Conservation (phyloP, 257 asterid genomes). For the Anisodus acutangulus region DNA sequence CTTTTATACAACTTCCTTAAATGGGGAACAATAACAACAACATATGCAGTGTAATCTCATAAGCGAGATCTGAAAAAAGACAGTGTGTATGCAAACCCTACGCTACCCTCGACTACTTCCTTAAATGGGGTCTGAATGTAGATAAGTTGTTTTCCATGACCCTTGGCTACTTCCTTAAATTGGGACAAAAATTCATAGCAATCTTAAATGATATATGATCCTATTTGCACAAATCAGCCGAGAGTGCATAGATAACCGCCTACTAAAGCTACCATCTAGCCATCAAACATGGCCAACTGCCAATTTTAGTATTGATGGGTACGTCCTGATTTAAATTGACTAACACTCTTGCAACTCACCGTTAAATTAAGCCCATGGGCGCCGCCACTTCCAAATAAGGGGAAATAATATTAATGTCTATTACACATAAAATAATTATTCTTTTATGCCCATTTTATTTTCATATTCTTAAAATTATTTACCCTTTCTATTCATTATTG, state of each 20-base stretch:
- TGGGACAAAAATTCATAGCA: not conserved
- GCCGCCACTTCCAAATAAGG: constrained; percentile 5
- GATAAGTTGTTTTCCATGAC: too few relatives aligned
- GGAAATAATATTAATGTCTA: too few relatives aligned
- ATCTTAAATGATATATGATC: not conserved
- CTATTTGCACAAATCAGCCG: not conserved
- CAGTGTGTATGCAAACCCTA: too few relatives aligned
- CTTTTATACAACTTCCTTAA: not conserved
- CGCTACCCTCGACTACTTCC: too few relatives aligned
- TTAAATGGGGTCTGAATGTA: too few relatives aligned
- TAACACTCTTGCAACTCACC: constrained; percentile 19
- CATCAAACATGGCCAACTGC: not conserved
- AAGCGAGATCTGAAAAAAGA: too few relatives aligned
- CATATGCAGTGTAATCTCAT: too few relatives aligned
- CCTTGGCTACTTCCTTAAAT: not conserved
- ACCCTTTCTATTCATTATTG: too few relatives aligned
- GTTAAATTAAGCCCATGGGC: constrained; percentile 29
- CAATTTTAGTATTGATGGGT: not conserved
- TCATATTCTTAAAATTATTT: too few relatives aligned
- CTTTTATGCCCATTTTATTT: too few relatives aligned
- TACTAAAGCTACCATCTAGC: not conserved
- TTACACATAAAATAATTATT: too few relatives aligned
- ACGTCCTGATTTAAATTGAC: not conserved
- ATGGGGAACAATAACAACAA: too few relatives aligned
- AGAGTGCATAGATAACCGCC: not conserved